phyloP scores from a whole-genome alignment of 2,329 filamentous ascomycete genomes.

The Beauveria sp. region DNA sequence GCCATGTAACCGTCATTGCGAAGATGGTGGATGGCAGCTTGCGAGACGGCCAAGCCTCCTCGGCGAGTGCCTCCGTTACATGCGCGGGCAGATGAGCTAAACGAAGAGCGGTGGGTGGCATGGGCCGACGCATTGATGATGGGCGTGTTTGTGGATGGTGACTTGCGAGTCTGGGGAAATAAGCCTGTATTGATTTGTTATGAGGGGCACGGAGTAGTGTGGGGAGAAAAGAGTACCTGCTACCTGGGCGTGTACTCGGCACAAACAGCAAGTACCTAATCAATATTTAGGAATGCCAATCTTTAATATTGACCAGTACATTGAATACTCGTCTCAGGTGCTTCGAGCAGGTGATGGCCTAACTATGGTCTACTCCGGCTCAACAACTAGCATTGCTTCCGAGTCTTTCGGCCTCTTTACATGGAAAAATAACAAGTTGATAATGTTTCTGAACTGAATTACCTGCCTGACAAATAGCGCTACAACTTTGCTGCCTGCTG shows the following conservation, averaged over 20 bases:
- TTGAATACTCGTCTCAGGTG: background rate
- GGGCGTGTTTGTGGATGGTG: background rate
- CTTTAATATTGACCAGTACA: too few relatives aligned
- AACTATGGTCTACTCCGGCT: background rate
- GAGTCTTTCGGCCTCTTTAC: background rate
- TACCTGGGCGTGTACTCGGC: background rate
- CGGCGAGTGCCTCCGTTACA: background rate
- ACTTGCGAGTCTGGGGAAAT: background rate
- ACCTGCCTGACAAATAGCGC: background rate
- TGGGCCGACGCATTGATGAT: background rate
- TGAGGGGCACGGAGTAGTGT: background rate
- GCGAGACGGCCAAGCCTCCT: background rate
- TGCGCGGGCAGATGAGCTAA: background rate
- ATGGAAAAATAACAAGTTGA: background rate
- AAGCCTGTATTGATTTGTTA: too few relatives aligned
- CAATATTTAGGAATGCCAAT: too few relatives aligned
- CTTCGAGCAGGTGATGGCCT: background rate
- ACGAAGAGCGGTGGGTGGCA: background rate
- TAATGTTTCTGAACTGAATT: background rate
- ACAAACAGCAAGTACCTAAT: background rate
- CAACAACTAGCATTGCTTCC: background rate
- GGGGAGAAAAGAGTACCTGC: background rate
- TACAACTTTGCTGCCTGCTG: background rate
- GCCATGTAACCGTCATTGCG: slow-evolving; percentile 5
- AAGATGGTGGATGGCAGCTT: background rate